Evolutionary conservation across 179 eudicot species (phyloP), one percentile per base, ranked within the genome.

Genomic region (Silene noctiflora): DNA sequence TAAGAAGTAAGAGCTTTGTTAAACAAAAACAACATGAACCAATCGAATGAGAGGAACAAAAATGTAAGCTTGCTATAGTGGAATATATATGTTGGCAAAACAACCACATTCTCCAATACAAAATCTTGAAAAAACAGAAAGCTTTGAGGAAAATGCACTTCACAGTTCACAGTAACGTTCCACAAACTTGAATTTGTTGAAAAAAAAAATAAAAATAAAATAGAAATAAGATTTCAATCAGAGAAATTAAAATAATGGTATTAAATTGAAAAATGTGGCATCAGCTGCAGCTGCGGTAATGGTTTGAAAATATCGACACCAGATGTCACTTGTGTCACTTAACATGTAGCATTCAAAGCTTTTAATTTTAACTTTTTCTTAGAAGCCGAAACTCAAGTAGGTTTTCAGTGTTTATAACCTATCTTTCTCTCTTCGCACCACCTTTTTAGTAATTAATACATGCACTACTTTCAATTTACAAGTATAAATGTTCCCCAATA

Each of bases 1-100:
- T 73, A 77, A 58, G 44, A 39, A 31, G 58, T 51, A 51, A 39
- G 46, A 39, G 11, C 24, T 59, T 21, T 35, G 51, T 20, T 33
- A 51, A 33, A 22, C 19, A 74, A 62, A 25, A 76, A 71, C 72
- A 71, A 46, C 29, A 56, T 22, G 19, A 78, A 74, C 33, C 65
- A 74, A 64, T 60, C 35, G 77, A 73, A 39, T 25, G 62, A 53
- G 39, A 25, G 39, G 39, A 19, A 71, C 62, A 33, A 53, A 71
- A 25, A 71, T 51, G 42, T 14, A 71, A 27, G 63, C 31, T 25
- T 53, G 42, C 3, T 51, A 48, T 51, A 53, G 62, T 27, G 7
- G 42, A 70, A 53, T 51, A 71, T 71, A 53, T 39, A 20, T 67
- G 53, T n/a, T 63, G 3, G 35, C 73, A 69, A 13, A 5, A 2